Base-by-base conservation (phyloP, 352 stramenopile species). In the Globisporangium splendens region DNA sequence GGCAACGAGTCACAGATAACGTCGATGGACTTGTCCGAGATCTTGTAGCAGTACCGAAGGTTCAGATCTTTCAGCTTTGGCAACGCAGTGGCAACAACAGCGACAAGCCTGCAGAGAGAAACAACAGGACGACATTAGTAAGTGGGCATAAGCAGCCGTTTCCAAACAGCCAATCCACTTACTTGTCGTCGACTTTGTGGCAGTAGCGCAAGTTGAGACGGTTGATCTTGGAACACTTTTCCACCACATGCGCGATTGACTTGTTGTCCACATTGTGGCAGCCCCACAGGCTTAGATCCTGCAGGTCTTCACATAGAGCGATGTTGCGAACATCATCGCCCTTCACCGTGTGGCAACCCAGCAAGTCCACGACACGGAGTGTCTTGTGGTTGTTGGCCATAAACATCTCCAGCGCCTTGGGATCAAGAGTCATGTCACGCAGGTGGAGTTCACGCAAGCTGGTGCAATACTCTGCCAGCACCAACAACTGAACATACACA, bases 41-140 rank as follows among this genome's bases (percentile, higher is more conserved):
- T 61, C 58, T 93, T 93, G 79, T 89, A 93, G 72, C 83, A 93
- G 65, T 95, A 95, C 46, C 83, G 83, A 42, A 95, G 41, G 49
- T 93, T 92, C 49, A 95, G 57, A 21, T 89, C 69, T 47, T 77
- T 79, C 8, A 95, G 72, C 43, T 73, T 62, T 10, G 69, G 73
- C 35, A 85, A 35, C 21, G 79, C 20, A 3, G 46, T 18, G 2
- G 72, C 82, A 54, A 95, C 78, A 18, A 70, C 72, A 8, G 74
- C 62, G 11, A 92, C 76, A 8, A 93, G 65, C 21, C 62, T 63
- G 20, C 14, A 43, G 28, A 35, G 28, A 44, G 14, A 48, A 35
- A 28, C 1, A 24, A 42, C 1, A 18, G 10, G 22, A 24, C n/a
- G 12, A 14, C n/a, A 46, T 31, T 33, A 50, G 28, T 10, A 35